Percentiles rank a stretch among this genome's conserved stretches.
phyloP scores from a whole-genome alignment of 2,329 filamentous ascomycete species.

The Talaromyces sp. region DNA sequence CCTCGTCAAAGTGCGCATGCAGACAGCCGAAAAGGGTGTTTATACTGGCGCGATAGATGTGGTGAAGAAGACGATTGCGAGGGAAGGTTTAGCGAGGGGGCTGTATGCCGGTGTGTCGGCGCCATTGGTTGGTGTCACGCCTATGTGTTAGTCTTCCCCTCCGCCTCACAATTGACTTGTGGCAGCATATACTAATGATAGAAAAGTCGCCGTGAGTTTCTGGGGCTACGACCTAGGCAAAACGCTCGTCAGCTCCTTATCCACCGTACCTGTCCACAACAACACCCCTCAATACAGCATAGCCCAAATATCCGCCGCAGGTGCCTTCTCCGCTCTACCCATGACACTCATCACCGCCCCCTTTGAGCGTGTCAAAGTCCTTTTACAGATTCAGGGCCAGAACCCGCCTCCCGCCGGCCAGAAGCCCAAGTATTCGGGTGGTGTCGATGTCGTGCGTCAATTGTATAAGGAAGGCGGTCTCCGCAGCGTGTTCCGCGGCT shows the following conservation, averaged over 20 bases:
- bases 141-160: slow-evolving; percentile 76
- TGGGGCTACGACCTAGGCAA: slow-evolving; percentile 96
- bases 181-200: slow-evolving; percentile 10
- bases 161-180: slow-evolving; percentile 11
- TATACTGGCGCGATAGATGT: slow-evolving; percentile 91
- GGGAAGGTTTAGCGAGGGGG: slow-evolving; percentile 74
- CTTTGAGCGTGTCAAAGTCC: slow-evolving; percentile 97
- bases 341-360: slow-evolving; percentile 98
- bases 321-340: slow-evolving; percentile 96
- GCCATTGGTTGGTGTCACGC: slow-evolving; percentile 90
- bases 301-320: slow-evolving; percentile 82
- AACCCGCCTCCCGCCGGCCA: slow-evolving; percentile 79
- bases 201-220: slow-evolving; percentile 62
- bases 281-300: slow-evolving; percentile 67
- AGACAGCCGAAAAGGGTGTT: slow-evolving; percentile 91
- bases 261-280: slow-evolving; percentile 61
- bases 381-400: slow-evolving; percentile 95
- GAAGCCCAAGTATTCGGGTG: slow-evolving; percentile 87
- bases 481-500: slow-evolving; percentile 87
- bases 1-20: slow-evolving; percentile 92
- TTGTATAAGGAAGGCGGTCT: slow-evolving; percentile 89
- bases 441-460: slow-evolving; percentile 85
- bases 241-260: slow-evolving; percentile 69
- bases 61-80: slow-evolving; percentile 79
- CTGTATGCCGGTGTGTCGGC: slow-evolving; percentile 97